Base-by-base conservation (phyloP, 1,284 basidiomycete species). In the Puccinia polysora region DNA sequence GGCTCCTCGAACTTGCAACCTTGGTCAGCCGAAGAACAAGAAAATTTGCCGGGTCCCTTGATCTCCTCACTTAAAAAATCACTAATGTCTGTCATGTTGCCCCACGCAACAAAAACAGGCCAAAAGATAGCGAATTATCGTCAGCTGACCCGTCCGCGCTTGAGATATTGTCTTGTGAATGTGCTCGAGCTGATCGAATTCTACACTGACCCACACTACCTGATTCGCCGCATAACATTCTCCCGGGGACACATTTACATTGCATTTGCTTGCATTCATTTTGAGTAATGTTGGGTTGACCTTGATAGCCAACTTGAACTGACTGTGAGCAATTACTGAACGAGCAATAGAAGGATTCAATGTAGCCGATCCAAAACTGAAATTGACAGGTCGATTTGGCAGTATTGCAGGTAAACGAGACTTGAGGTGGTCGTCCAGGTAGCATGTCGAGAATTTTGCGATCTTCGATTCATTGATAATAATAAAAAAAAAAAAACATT, bases 261-360 rank as follows among this genome's bases (percentile, higher is more conserved):
- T 88, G 84, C 70, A 97, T 88, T 75, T 87, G 86, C 62, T 89
- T 84, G 79, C 93, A 97, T 0, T 82, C 82, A 79, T 94, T 94
- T 25, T 82, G 80, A 0, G 90, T 94, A 28, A 83, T 83, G 78
- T 94, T 94, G 43, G 81, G 81, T 34, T 75, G 74, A 73, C 78
- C 77, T 73, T 88, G 86, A 76, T 88, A 87, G 1, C 84, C 86
- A 1, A 82, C 80, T 36, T 78, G 73, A 49, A 80, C 75, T 2
- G 75, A 75, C 2, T 86, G 86, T 4, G 77, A 78, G 78, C 91
- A 94, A 4, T 81, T 78, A 49, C 88, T 84, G 50, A 98, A 84
- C 14, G 86, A 86, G 81, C 95, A 98, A 81, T 97, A 97, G 81
- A 98, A 97, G 0, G 91, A 94, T 79, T 98, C 94, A 70, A 91